Evolutionary conservation across 306 rosid species (phyloP).

Genomic region (Styphnolobium japonicum): DNA sequence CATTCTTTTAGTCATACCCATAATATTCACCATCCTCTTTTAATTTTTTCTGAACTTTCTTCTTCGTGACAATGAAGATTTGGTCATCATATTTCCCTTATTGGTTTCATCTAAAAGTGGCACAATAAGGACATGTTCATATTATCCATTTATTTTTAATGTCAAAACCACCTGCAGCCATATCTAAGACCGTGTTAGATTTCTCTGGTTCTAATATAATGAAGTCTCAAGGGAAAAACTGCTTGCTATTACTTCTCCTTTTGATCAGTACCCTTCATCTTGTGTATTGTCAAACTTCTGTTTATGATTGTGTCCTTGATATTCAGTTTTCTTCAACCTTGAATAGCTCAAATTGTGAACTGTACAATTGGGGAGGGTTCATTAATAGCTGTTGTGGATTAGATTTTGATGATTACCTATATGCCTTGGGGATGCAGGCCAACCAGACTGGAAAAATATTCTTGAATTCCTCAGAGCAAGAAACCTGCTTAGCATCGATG

Average conservation of each 20-base stretch:
- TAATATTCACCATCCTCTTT: not conserved
- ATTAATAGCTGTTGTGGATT: conserved; percentile 38
- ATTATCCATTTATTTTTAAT: not conserved
- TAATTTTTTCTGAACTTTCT: not conserved
- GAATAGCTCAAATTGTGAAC: conserved; percentile 35
- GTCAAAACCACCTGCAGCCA: conserved; percentile 2
- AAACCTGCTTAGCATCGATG: conserved; percentile 30
- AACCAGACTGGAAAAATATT: conserved; percentile 45
- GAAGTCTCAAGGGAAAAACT: conserved; percentile 12
- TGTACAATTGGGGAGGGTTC: conserved; percentile 56
- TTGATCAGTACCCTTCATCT: conserved; percentile 18
- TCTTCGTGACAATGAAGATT: not conserved
- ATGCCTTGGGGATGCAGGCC: conserved; percentile 50
- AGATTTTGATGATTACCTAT: conserved; percentile 45
- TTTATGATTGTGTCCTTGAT: conserved; percentile 42
- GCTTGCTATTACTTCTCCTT: conserved; percentile 7
- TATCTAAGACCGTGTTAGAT: conserved; percentile 10
- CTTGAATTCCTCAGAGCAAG: conserved; percentile 49
- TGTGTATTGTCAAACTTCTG: conserved; percentile 28
- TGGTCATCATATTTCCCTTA: not conserved
- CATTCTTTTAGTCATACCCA: not conserved
- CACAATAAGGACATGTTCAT: not conserved
- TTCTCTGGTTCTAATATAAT: conserved; percentile 7
- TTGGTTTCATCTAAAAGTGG: conserved; percentile 22
- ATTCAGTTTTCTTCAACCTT: conserved; percentile 32